Base-by-base conservation (phyloP, 805 yeast species). In the Pichia cephalocereana region DNA sequence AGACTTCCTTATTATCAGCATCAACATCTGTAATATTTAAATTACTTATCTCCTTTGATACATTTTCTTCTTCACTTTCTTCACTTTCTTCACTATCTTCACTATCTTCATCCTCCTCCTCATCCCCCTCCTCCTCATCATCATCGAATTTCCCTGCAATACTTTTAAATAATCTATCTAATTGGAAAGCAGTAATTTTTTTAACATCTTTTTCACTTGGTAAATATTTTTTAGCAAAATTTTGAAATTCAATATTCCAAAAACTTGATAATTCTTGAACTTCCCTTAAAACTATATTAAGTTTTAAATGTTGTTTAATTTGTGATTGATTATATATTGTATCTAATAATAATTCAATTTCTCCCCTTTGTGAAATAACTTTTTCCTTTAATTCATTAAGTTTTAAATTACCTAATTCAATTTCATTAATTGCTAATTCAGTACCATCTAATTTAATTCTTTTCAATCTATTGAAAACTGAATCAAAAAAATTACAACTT, bases 171-270 rank as follows among this genome's bases (percentile, higher is more conserved):
- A 90, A 72, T 54, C 82, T 84, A 51, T 82, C 79, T 57, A 91
- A 69, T 60, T 91, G 98, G 56, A 83, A 82, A 5, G 96, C 85
- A 2, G 99, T 90, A 41, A 93, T 86, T 53, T 87, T 74, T 6
- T 95, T 82, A 55, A 93, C 86, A 72, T 93, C 99, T 58, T 83
- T 86, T 63, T 93, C 98, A 9, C 95, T 80, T 1, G 98, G 98
- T 51, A 91, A 74, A 60, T 76, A 93, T 19, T 74, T 73, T 41
- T 75, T 74, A 51, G 86, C 97, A 67, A 93, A 91, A 8, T 79
- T 84, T 37, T 79, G 74, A 57, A 93, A 89, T 49, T 83, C 95
- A 23, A 66, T 57, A 64, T 91, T 96, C 98, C 98, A 93, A 39
- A 72, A 76, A 23, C 87, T 89, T 3, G 95, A 90, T 30, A 82